phyloP scores from a whole-genome alignment of 768 basidiomycete genomes.

The Macrolepiota albuminosa region DNA sequence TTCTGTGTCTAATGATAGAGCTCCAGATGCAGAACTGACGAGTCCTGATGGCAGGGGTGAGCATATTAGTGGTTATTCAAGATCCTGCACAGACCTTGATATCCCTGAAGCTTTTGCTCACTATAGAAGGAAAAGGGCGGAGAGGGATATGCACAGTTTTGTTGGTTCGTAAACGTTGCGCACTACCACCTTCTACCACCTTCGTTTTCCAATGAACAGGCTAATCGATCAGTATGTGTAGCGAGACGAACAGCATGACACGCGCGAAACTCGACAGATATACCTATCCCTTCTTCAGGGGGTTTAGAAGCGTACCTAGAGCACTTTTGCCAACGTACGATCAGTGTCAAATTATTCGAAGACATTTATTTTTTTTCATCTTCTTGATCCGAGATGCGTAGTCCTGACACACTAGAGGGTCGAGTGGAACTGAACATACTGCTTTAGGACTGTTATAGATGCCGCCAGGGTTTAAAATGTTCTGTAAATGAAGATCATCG shows the following conservation, averaged over 20 bases:
- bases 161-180: background rate
- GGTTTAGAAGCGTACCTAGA: background rate
- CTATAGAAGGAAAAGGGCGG: background rate
- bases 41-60: background rate
- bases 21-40: background rate
- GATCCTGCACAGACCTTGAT: background rate
- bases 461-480: background rate
- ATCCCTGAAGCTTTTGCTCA: background rate
- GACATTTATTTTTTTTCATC: too few relatives aligned
- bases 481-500: background rate
- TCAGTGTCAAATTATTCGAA: background rate
- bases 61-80: too few relatives aligned
- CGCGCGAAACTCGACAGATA: background rate
- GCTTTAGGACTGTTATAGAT: background rate
- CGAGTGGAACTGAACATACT: background rate
- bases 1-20: background rate
- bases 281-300: background rate
- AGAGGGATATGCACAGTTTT: background rate
- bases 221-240: background rate
- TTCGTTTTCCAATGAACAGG: background rate
- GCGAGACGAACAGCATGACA: background rate
- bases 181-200: background rate
- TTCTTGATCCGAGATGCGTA: background rate
- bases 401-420: background rate
- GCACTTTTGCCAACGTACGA: background rate